A percentile compares a stretch with the other conserved stretches of the same genome.
These are phyloP conservation scores for Penicillium silybi DNA, from an alignment of 495 filamentous ascomycete species.

Conservation along the genomic window DNA sequence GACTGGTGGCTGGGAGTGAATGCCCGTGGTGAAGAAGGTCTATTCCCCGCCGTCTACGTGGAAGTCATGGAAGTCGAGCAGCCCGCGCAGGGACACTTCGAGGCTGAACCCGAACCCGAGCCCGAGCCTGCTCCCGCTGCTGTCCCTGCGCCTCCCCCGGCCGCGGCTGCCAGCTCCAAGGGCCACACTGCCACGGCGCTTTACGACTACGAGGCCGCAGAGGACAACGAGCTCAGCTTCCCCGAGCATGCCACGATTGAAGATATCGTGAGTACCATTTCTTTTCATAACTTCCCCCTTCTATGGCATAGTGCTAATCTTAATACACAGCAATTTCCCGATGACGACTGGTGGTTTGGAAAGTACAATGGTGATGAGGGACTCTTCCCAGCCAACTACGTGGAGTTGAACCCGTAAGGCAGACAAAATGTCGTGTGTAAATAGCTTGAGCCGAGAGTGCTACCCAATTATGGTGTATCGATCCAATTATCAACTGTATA, in stretches of 20 bases:
- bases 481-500: not conserved
- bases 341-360: conserved; percentile 98
- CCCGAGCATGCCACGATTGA: conserved; percentile 79
- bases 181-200: conserved; percentile 73
- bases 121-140: conserved; percentile 6
- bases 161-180: conserved; percentile 21
- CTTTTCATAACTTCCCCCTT: not conserved
- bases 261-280: conserved; percentile 50
- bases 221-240: conserved; percentile 96
- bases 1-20: conserved; percentile 99
- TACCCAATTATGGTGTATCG: not conserved
- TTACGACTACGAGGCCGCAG: conserved; percentile 96
- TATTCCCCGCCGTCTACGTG: conserved; percentile 97
- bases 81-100: conserved; percentile 21
- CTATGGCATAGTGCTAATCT: conserved; percentile 5
- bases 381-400: conserved; percentile 90
- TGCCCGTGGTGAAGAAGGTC: conserved; percentile 68
- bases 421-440: conserved; percentile 1
- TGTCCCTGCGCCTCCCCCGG: conserved; percentile 1
- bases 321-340: conserved; percentile 77
- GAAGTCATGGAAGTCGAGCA: conserved; percentile 66
- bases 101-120: conserved; percentile 12
- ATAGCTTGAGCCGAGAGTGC: conserved; percentile 1
- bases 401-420: conserved; percentile 58
- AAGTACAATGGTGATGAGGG: conserved; percentile 74